A percentile compares a stretch with the other conserved stretches of the same genome.
Conservation (phyloP, 163 green algal genomes). For the Chloroidium sp. region DNA sequence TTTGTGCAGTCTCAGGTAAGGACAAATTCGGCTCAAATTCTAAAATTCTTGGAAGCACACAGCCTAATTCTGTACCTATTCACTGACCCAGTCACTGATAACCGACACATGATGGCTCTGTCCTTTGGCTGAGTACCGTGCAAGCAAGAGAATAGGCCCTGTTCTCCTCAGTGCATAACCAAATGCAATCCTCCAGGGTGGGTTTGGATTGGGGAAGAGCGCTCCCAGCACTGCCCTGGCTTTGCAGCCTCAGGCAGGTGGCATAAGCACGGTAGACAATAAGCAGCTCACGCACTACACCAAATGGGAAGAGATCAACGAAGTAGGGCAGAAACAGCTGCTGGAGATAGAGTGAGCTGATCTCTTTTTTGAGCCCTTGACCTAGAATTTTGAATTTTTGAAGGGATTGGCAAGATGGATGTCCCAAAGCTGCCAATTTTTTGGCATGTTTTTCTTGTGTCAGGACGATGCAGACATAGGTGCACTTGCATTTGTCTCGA, state of each 20-base stretch:
- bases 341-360: slow-evolving; percentile 30
- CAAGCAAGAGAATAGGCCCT: too few relatives aligned
- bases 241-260: background rate
- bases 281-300: slow-evolving; percentile 29
- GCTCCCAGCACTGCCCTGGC: background rate
- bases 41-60: background rate
- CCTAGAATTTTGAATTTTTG: background rate
- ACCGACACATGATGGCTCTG: too few relatives aligned
- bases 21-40: background rate
- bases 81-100: too few relatives aligned
- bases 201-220: background rate
- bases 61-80: background rate
- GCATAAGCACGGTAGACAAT: slow-evolving; percentile 24
- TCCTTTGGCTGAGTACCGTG: too few relatives aligned
- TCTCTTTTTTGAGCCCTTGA: background rate
- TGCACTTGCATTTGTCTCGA: too few relatives aligned
- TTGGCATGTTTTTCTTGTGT: background rate
- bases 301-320: slow-evolving; percentile 39
- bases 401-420: too few relatives aligned
- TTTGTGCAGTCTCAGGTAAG: background rate
- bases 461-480: too few relatives aligned
- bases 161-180: background rate
- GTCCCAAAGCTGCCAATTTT: background rate
- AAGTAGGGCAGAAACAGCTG: slow-evolving; percentile 29
- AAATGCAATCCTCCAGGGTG: background rate